These are phyloP conservation scores for Globisporangium perplexum DNA, from an alignment of 352 stramenopile species.

Conservation along the genomic window DNA sequence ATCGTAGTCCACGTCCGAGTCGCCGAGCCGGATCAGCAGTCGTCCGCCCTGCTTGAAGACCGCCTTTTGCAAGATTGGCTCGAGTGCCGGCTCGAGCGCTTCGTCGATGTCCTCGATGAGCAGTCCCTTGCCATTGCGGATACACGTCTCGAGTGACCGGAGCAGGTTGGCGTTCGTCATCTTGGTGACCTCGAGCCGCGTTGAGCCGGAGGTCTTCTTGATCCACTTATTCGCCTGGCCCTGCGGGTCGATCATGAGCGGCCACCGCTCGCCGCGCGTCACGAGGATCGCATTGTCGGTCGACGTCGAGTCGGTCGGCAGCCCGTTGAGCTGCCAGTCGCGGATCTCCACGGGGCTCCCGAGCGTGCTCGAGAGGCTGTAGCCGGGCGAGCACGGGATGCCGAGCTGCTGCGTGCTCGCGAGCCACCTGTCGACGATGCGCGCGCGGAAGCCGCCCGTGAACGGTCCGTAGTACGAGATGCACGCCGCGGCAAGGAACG, in stretches of 20 bases:
- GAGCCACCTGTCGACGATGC: conserved; percentile 78
- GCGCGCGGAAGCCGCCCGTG: conserved; percentile 79
- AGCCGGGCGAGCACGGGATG: conserved; percentile 71
- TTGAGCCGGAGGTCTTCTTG: conserved; percentile 75
- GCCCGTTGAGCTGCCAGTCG: conserved; percentile 90
- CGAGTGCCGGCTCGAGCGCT: conserved; percentile 86
- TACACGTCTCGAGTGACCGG: conserved; percentile 88
- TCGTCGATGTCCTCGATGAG: conserved; percentile 94
- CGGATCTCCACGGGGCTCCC: conserved; percentile 89
- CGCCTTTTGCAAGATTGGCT: conserved; percentile 91
- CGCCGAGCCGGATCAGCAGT: conserved; percentile 85
- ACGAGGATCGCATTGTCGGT: conserved; percentile 93
- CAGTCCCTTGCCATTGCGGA: conserved; percentile 87
- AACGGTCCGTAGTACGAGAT: conserved; percentile 95
- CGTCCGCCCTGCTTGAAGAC: conserved; percentile 90
- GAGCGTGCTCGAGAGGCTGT: conserved; percentile 72
- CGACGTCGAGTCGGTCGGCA: conserved; percentile 90
- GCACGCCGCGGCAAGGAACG: conserved; percentile 89
- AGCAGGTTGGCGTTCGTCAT: conserved; percentile 91
- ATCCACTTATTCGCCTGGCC: conserved; percentile 94
- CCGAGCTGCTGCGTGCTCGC: conserved; percentile 43
- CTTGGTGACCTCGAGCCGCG: conserved; percentile 76
- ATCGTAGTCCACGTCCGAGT: conserved; percentile 93
- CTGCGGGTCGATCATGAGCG: conserved; percentile 94
- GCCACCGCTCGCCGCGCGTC: conserved; percentile 86